A percentile compares a stretch with the other conserved stretches of the same genome.
Conservation (phyloP, 2,329 filamentous ascomycete species). For the Zalaria obscura region DNA sequence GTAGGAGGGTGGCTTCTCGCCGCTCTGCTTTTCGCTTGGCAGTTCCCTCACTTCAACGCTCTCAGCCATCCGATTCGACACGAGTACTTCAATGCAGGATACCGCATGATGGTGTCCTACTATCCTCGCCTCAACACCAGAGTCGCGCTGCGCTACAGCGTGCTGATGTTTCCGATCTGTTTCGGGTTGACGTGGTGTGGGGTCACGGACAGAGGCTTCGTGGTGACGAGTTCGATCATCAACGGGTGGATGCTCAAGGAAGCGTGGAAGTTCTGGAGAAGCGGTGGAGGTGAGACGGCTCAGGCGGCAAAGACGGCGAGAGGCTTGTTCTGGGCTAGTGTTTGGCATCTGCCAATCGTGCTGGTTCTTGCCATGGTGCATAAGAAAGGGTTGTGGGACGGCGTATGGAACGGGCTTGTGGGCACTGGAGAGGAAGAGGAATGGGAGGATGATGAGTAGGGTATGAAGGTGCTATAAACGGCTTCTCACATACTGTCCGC, state of each 20-base stretch:
- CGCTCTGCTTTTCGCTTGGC: constrained; percentile 79
- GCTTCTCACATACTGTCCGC: too few relatives aligned
- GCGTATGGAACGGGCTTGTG: constrained; percentile 57
- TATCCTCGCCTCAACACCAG: constrained; percentile 75
- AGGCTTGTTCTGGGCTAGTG: constrained; percentile 88
- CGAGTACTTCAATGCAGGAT: constrained; percentile 64
- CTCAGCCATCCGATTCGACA: constrained; percentile 78
- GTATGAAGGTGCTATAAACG: not conserved
- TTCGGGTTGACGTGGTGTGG: constrained; percentile 62
- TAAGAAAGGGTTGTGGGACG: constrained; percentile 84
- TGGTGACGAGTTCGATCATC: constrained; percentile 63
- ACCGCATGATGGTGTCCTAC: constrained; percentile 67
- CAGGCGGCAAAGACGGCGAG: constrained; percentile 43
- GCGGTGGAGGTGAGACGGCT: constrained; percentile 57
- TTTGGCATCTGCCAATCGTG: constrained; percentile 86
- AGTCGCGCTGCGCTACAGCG: constrained; percentile 74
- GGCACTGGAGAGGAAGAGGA: constrained; percentile 40
- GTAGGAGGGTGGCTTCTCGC: constrained; percentile 79
- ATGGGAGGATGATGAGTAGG: constrained; percentile 37
- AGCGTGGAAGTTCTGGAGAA: constrained; percentile 67
- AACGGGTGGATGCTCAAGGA: constrained; percentile 77
- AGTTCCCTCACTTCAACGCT: constrained; percentile 97
- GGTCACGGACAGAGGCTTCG: constrained; percentile 76
- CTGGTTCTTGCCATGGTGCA: constrained; percentile 82
- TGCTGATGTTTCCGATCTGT: constrained; percentile 79